Conservation (phyloP, 73 alveolate species). For the Uronychia setigera region DNA sequence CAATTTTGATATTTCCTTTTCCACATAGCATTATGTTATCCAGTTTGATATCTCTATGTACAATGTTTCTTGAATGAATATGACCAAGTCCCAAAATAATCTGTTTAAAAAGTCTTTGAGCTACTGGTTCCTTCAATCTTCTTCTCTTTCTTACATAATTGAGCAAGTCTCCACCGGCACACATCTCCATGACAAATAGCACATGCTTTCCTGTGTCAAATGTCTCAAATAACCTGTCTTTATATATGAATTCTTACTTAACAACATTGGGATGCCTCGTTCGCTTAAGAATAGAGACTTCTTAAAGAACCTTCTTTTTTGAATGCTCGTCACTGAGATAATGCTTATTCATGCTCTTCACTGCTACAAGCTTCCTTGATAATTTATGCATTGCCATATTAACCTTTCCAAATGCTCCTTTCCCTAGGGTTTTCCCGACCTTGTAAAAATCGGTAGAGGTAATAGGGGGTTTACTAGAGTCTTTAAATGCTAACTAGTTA, state of each 20-base stretch:
- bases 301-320: neutral
- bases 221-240: neutral
- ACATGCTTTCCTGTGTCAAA: neutral
- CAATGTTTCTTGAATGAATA: constrained; percentile 66
- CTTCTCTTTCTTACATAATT: neutral
- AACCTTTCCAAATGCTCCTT: constrained; percentile 72
- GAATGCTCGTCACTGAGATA: constrained; percentile 6
- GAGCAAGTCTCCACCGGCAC: constrained; percentile 11
- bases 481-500: neutral
- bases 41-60: constrained; percentile 78
- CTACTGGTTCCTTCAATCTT: constrained; percentile 1
- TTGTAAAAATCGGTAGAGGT: constrained; percentile 49
- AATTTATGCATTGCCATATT: constrained; percentile 62
- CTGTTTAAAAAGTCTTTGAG: constrained; percentile 10
- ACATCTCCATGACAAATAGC: neutral
- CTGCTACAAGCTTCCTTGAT: constrained; percentile 65
- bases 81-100: constrained; percentile 63
- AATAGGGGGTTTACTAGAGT: neutral
- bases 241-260: neutral
- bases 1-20: constrained; percentile 70
- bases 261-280: neutral
- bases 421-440: constrained; percentile 62
- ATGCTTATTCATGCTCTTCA: constrained; percentile 59
- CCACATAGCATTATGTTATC: constrained; percentile 76
- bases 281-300: neutral